Conservation (phyloP, 2,329 filamentous ascomycete genomes). For the Drechslerella coelobrocha region DNA sequence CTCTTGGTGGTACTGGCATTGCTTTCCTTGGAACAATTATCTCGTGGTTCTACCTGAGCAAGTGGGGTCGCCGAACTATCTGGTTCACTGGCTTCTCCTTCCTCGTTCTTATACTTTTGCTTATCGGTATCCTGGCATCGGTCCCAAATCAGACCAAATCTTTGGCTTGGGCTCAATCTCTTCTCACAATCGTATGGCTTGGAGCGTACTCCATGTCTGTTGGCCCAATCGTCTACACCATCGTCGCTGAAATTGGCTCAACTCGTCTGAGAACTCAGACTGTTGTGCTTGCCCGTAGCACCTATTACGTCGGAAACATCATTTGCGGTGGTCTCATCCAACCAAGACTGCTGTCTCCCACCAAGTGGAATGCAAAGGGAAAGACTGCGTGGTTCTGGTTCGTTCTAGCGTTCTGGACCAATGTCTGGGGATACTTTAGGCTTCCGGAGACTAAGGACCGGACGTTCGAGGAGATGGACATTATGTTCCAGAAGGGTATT, state of each 20-base stretch:
- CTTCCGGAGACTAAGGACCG: slow-evolving; percentile 61
- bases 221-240: slow-evolving; percentile 61
- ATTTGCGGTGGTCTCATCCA: slow-evolving; percentile 59
- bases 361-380: slow-evolving; percentile 51
- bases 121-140: slow-evolving; percentile 60
- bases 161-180: slow-evolving; percentile 60
- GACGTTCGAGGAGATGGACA: slow-evolving; percentile 62
- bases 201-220: slow-evolving; percentile 61
- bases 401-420: slow-evolving; percentile 57
- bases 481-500: slow-evolving; percentile 59
- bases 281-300: slow-evolving; percentile 60
- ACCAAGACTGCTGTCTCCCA: slow-evolving; percentile 52
- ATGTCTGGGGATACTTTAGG: slow-evolving; percentile 60
- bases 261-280: slow-evolving; percentile 62
- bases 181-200: slow-evolving; percentile 60
- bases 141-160: slow-evolving; percentile 57
- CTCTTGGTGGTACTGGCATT: slow-evolving; percentile 60
- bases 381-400: slow-evolving; percentile 60
- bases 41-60: slow-evolving; percentile 61
- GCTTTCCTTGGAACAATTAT: slow-evolving; percentile 61
- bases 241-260: slow-evolving; percentile 61
- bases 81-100: slow-evolving; percentile 59
- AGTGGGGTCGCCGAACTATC: slow-evolving; percentile 59
- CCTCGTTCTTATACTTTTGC: slow-evolving; percentile 60
- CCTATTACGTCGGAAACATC: slow-evolving; percentile 60